A percentile compares a stretch with the other conserved stretches of the same genome.
Conservation (phyloP, 1,284 basidiomycete species). For the Cryptococcus amylolentus region DNA sequence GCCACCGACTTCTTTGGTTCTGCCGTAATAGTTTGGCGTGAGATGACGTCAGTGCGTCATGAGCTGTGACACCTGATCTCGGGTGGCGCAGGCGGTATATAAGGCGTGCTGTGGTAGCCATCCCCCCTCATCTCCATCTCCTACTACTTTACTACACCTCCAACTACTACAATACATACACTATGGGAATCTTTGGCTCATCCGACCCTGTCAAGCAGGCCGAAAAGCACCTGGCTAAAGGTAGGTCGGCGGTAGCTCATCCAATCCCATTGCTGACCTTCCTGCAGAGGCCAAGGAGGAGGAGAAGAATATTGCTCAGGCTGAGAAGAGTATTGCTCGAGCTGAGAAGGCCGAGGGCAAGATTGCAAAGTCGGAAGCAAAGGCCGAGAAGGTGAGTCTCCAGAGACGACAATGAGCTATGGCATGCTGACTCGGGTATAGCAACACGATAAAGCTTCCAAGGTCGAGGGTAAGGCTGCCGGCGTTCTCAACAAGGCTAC, state of each 20-base stretch:
- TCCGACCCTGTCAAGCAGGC: constrained; percentile 39
- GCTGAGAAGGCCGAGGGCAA: constrained; percentile 40
- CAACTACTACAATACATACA: background rate
- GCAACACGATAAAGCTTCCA: constrained; percentile 37
- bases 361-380: constrained; percentile 32
- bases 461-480: constrained; percentile 33
- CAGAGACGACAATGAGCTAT: background rate
- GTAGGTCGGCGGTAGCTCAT: constrained; percentile 12
- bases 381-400: constrained; percentile 23
- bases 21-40: too few relatives aligned
- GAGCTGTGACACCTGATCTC: too few relatives aligned
- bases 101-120: too few relatives aligned
- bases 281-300: constrained; percentile 29
- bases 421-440: constrained; percentile 6
- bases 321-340: constrained; percentile 35
- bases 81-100: too few relatives aligned
- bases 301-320: constrained; percentile 31
- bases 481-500: constrained; percentile 32
- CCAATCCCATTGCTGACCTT: background rate
- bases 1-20: too few relatives aligned
- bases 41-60: too few relatives aligned
- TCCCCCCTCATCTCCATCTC: too few relatives aligned
- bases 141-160: too few relatives aligned
- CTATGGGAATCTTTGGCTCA: constrained; percentile 43
- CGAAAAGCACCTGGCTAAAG: constrained; percentile 40